Base-by-base conservation (phyloP, 1,284 basidiomycete species). In the Cryptococcus amylolentus region DNA sequence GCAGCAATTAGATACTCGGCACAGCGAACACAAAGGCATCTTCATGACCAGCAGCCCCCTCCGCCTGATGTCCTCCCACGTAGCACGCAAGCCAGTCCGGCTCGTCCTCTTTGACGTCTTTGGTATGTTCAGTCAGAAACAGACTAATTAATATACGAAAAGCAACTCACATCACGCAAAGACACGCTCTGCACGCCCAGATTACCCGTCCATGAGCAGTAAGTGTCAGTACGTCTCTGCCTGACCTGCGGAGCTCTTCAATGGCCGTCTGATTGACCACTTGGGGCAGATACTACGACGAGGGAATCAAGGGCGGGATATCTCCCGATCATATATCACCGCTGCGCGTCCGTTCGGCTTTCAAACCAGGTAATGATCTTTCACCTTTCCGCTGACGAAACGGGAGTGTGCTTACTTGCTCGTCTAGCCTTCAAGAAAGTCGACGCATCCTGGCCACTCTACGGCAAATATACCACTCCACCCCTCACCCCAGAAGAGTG, bases 91-190 rank as follows among this genome's bases (percentile, higher is more conserved):
- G 28, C 67, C 63, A n/a, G 65, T 78, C 35, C 66, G 73, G 8
- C 63, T 78, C 41, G 74, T 78, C 38, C 65, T 78, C 5, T 77
- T 77, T 45, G 76, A 77, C 58, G 72, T 74, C 13, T 77, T 78
- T 43, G 76, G 75, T 73, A 39, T 37, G 68, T 62, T 40, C 23
- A 26, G 16, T n/a, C 23, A 13, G 31, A 23, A 10, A 18, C 38
- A 18, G 16, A n/a, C 7, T 5, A 31, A 10, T 20, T 6, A 8
- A 26, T 26, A 12, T 7, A 46, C 5, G 27, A 7, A 28, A 12
- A 13, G 2, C 20, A 46, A 7, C 31, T 31, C 45, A 39, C 20
- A 9, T 49, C 49, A 12, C n/a, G 8, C 18, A 5, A 14, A 77
- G 77, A 77, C 55, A 77, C 76, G 4, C 67, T 77, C 16, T 72